Base-by-base conservation (phyloP, 2,329 filamentous ascomycete species). In the Pestalotiopsis fici region DNA sequence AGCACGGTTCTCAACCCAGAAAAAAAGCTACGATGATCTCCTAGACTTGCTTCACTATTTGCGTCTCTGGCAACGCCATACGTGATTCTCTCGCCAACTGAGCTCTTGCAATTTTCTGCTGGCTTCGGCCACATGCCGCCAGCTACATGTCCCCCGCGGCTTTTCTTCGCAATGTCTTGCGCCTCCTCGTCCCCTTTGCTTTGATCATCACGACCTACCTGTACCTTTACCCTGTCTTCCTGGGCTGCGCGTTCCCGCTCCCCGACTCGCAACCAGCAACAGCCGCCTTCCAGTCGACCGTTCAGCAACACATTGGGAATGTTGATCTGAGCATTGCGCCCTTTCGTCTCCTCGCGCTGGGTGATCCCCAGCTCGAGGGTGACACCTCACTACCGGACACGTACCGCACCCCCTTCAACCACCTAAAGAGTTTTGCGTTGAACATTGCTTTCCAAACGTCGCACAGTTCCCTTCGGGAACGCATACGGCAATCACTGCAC, bases 341-440 rank as follows among this genome's bases (percentile, higher is more conserved):
- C 0, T 97, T 98, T 75, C 88, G 95, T 67, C 88, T 98, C 3
- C 90, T 98, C 15, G 90, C 94, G 1, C 88, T 98, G 25, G 95
- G 93, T 69, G 95, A 98, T 78, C 95, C 95, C 4, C 95, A 98
- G 78, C 88, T 98, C 65, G 95, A 98, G 81, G 95, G 95, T 73
- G 93, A 97, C 77, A 94, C 92, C 2, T 94, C 93, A 6, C 90
- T 98, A 28, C 92, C 91, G 18, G 86, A 85, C 65, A 81, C 83
- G 43, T 82, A 85, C 70, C 78, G 85, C 47, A 82, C 84, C 25
- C 77, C 82, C 1, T 86, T 90, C 63, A 87, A 87, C 1, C 86
- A 90, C 72, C 73, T 86, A 3, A 80, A 79, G 65, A 81, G 78
- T 70, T 80, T 86, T 23, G 77, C 81, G 63, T 78, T 79, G 35